Evolutionary conservation across 73 alveolate species (phyloP), one percentile per base, ranked within the genome.

Genomic region (Paramecium sonneborni): DNA sequence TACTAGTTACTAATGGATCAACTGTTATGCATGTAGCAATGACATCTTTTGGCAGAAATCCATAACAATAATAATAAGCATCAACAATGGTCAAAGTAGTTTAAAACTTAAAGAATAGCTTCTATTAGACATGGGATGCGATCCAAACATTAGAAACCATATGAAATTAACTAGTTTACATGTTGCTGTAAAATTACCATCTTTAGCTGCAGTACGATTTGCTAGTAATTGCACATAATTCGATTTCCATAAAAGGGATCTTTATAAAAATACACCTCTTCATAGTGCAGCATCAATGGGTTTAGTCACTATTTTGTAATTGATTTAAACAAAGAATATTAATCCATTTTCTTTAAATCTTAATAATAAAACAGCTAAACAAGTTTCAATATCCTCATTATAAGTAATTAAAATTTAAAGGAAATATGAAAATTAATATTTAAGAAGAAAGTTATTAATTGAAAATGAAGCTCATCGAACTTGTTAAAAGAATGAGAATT

Each of bases 21-120:
- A 79, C 90, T 38, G 56, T 62, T 15, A 24, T 39, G 76, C 90
- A 79, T 46, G 30, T 79, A 39, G 74, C 55, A 23, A 79, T 79
- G 90, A 43, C 69, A 43, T 79, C 90, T 9, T 79, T 79, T 43
- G 90, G 90, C n/a, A 79, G 90, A 79, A 79, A 44, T 79, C 34
- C 32, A 43, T 5, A 12, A 39, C 48, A 79, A 44, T 46, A 79
- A 44, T 32, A 26, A 79, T 24, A 10, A 79, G 90, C 90, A 23
- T 23, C 70, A 23, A 43, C 39, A 8, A 34, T 79, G 55, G 76
- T 79, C 30, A 79, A 79, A 79, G 90, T 79, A 79, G 90, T 79
- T 43, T 14, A 39, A 20, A 38, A 23, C 44, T 24, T 79, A 79
- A 43, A 43, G 76, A 20, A 79, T 79, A 79, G 90, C 90, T 79